Evolutionary conservation across 2,329 filamentous ascomycete species (phyloP), one percentile per base, ranked within the genome.

Genomic region (Sarocladium kiliense): DNA sequence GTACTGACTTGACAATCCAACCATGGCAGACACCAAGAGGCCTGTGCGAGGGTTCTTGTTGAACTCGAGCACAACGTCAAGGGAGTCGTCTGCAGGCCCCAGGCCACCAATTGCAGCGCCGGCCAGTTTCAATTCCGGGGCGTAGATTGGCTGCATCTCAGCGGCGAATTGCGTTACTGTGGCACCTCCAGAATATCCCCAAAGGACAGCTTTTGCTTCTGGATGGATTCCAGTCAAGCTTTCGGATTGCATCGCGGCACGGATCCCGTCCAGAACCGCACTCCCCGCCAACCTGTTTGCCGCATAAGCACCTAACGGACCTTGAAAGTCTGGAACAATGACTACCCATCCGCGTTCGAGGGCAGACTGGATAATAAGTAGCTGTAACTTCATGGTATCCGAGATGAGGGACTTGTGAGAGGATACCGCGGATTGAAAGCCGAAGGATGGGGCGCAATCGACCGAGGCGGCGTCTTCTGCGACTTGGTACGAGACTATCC

Each of bases 331-430:
- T 0, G 77, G 76, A 68, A 75, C 64, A 16, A 71, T 74, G 23
- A 81, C 73, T 19, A 73, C 65, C 75, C 75, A 79, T 6, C 76
- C 76, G 59, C 67, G 55, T 5, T 67, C 64, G 2, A 81, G 70
- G 9, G 59, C 59, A 1, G 55, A 57, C 37, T 65, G 58, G 9
- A 63, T 53, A 7, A 65, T 59, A 4, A 65, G 54, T 3, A 64
- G 19, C 54, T 66, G 61, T 3, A 54, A 21, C 47, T 63, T 58
- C 6, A 62, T 61, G 2, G 58, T 61, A 25, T 68, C 64, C 10
- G 70, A 68, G 53, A 77, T 65, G 51, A 73, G 66, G 0, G 72
- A 63, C 4, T 72, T 12, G n/a, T 47, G 19, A 3, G 18, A 21
- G 11, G 12, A 5, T 3, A 47, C 44, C 27, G 44, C 25, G 1